phyloP scores from a whole-genome alignment of 2,329 filamentous ascomycete genomes.

The Teratosphaeria viscida region DNA sequence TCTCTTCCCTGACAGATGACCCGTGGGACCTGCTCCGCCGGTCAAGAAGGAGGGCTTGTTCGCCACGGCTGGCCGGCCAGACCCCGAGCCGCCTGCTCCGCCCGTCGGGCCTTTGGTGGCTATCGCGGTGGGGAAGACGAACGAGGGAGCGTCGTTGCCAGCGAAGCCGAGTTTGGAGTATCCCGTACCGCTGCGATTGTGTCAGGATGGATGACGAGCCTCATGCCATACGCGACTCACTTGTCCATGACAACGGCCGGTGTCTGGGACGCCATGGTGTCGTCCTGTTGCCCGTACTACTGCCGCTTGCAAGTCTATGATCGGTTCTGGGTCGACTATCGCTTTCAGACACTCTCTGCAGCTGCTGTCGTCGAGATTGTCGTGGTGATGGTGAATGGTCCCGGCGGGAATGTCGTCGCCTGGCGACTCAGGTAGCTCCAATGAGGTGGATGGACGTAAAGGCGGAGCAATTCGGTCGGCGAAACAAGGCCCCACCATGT shows the following conservation, averaged over 20 bases:
- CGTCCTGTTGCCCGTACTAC: background rate
- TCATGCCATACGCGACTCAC: slow-evolving; percentile 40
- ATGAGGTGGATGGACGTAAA: background rate
- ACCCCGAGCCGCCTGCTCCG: slow-evolving; percentile 54
- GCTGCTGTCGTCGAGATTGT: background rate
- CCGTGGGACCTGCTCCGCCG: slow-evolving; percentile 71
- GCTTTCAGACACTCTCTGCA: background rate
- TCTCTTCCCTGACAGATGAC: slow-evolving; percentile 80
- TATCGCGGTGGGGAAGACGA: slow-evolving; percentile 98
- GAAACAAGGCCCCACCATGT: background rate
- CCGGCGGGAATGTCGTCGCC: background rate
- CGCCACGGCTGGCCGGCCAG: slow-evolving; percentile 77
- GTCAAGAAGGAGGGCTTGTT: slow-evolving; percentile 95
- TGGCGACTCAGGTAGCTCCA: background rate
- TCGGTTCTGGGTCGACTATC: background rate
- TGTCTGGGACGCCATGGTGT: slow-evolving; percentile 87
- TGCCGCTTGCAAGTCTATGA: background rate
- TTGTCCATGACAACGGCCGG: slow-evolving; percentile 99
- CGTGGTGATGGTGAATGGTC: background rate
- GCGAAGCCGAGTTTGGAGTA: slow-evolving; percentile 99
- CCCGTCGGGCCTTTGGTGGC: slow-evolving; percentile 74
- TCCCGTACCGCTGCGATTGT: slow-evolving; percentile 75
- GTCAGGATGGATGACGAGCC: slow-evolving; percentile 11
- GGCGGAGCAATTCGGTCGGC: slow-evolving; percentile 1
- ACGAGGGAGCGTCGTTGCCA: slow-evolving; percentile 97